Percentiles rank a stretch among this genome's conserved stretches.
phyloP scores from a whole-genome alignment of 2,329 filamentous ascomycete genomes.

The Ophiognomonia clavigignenti-juglandacearum region DNA sequence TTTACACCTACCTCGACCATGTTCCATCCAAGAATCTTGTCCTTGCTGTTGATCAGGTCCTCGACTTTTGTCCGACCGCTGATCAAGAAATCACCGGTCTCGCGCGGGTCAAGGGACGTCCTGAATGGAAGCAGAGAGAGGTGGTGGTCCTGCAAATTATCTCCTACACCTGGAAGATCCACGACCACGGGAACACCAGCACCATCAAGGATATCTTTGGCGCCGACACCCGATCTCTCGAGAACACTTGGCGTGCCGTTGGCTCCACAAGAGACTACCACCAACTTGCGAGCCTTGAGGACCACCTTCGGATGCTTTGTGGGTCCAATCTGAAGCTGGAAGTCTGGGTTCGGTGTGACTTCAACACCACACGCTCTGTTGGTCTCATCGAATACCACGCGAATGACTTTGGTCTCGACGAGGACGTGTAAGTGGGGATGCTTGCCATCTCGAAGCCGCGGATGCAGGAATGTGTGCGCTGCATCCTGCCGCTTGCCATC shows the following conservation, averaged over 20 bases:
- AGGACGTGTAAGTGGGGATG: constrained; percentile 28
- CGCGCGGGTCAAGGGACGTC: too few species aligned
- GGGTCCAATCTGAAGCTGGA: constrained; percentile 26
- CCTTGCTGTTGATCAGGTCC: constrained; percentile 16
- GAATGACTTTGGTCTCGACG: constrained; percentile 28
- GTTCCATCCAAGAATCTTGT: constrained; percentile 21
- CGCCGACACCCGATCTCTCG: constrained; percentile 59
- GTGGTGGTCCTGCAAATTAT: constrained; percentile 51
- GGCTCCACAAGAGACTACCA: constrained; percentile 44
- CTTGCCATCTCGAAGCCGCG: constrained; percentile 36
- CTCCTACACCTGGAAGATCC: constrained; percentile 47
- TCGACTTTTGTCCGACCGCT: too few species aligned
- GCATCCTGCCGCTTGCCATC: constrained; percentile 49
- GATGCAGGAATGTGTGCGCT: constrained; percentile 45
- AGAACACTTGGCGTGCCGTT: constrained; percentile 51
- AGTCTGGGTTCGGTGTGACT: constrained; percentile 42
- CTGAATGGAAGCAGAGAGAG: too few species aligned
- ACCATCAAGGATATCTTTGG: constrained; percentile 34
- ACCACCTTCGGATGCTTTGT: constrained; percentile 24
- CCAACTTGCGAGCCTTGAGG: constrained; percentile 50
- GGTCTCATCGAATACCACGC: constrained; percentile 45
- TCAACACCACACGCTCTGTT: constrained; percentile 50
- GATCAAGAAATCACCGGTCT: too few species aligned
- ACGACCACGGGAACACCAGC: constrained; percentile 43
- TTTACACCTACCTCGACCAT: constrained; percentile 19